These are phyloP conservation scores for Pseudogymnoascus sp. DNA, from an alignment of 2,329 filamentous ascomycete species.

Conservation along the genomic window DNA sequence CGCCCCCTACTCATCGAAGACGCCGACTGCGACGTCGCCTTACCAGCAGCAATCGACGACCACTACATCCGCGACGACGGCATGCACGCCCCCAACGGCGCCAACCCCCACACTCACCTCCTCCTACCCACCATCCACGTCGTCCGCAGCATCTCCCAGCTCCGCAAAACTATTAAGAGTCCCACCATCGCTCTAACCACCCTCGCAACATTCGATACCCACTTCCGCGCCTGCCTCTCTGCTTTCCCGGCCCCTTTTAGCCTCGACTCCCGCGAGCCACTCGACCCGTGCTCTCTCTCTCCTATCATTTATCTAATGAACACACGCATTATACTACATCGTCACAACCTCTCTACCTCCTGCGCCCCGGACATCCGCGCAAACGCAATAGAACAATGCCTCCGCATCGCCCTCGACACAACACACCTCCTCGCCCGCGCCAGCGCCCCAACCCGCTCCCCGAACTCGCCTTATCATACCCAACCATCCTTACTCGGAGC, in stretches of 20 bases:
- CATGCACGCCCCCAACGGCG: slow-evolving; percentile 42
- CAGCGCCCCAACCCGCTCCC: slow-evolving; percentile 36
- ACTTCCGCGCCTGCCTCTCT: slow-evolving; percentile 66
- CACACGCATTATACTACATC: slow-evolving; percentile 74
- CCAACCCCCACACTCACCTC: slow-evolving; percentile 54
- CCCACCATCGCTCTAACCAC: slow-evolving; percentile 56
- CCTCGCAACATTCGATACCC: slow-evolving; percentile 69
- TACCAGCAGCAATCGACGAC: slow-evolving; percentile 76
- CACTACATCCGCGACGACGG: slow-evolving; percentile 58
- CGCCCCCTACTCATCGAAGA: slow-evolving; percentile 78
- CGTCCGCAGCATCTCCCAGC: slow-evolving; percentile 64
- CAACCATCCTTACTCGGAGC: slow-evolving; percentile 26
- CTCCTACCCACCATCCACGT: slow-evolving; percentile 75
- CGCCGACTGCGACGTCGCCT: slow-evolving; percentile 72
- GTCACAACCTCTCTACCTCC: slow-evolving; percentile 73
- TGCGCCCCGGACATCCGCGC: slow-evolving; percentile 57
- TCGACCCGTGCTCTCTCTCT: slow-evolving; percentile 66
- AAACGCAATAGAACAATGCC: slow-evolving; percentile 69
- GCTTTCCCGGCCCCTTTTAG: slow-evolving; percentile 70
- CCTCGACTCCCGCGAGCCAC: slow-evolving; percentile 51
- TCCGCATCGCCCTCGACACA: slow-evolving; percentile 67
- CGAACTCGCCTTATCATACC: slow-evolving; percentile 16
- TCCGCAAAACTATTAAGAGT: slow-evolving; percentile 63
- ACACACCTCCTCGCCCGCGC: slow-evolving; percentile 64
- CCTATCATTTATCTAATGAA: slow-evolving; percentile 74